Evolutionary conservation across 176 grass and related monocot species (phyloP), one percentile per base, ranked within the genome.

Genomic region (Calamus simplicifolius): DNA sequence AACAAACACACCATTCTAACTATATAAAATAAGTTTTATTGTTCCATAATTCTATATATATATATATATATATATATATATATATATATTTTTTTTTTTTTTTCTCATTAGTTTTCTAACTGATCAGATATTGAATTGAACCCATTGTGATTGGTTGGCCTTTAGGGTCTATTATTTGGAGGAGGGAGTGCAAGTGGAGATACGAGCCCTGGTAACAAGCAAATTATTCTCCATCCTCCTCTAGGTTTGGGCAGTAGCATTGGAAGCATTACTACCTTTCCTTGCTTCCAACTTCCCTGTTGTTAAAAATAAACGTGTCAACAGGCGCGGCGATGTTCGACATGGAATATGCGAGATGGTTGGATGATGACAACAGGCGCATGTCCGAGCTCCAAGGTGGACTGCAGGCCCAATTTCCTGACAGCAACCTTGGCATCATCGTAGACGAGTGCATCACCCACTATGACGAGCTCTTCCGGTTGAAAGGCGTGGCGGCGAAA

Each of bases 391-490:
- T 98, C 16, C 85, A 79, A 1, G 63, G 66, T 5, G 85, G 79
- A 18, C 71, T 98, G 76, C 87, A 98, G 71, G 81, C 81, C 4
- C 81, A 81, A n/a, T 82, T 89, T 25, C 58, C 72, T 1, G 88
- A 93, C 51, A 74, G 76, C 62, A 85, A 85, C 57, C 88, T 98
- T 38, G 57, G 81, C 4, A 58, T 77, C 60, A 73, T 81, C 17
- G 81, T 98, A 19, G 88, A 98, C 58, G 81, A 89, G 50, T 98
- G 76, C 85, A 75, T 93, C 77, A 57, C 75, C 14, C 85, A 92
- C 79, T 89, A 98, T 48, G 88, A 98, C 70, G 76, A 90, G 77
- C 76, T 92, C 53, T 98, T 98, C 85, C 80, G 70, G 49, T 81
- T 98, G 68, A 98, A 92, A 79, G 73, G 66, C 13, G 56, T 53